Percentiles rank a stretch among this genome's conserved stretches.
These are phyloP conservation scores for Isatis lusitanica DNA, from an alignment of 441 rosid species.

Conservation along the genomic window DNA sequence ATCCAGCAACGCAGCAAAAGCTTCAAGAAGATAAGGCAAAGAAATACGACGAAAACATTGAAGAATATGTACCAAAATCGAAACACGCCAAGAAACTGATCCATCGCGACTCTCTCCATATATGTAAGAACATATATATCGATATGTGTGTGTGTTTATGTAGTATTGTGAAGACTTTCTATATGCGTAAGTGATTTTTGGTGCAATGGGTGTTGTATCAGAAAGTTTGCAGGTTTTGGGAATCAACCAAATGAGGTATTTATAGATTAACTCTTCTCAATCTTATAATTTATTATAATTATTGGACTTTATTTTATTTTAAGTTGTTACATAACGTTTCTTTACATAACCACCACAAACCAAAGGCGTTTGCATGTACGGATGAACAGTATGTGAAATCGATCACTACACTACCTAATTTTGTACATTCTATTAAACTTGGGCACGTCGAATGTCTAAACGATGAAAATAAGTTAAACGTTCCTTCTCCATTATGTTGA, in stretches of 20 bases:
- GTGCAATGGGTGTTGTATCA: no score
- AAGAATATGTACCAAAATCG: conserved; percentile 26
- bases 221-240: conserved; percentile 5
- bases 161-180: no score
- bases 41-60: conserved; percentile 15
- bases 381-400: no score
- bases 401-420: no score
- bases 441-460: no score
- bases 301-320: neutral
- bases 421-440: no score
- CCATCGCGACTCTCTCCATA: conserved; percentile 7
- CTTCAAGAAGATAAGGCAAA: conserved; percentile 40
- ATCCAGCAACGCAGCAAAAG: conserved; percentile 60
- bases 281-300: neutral
- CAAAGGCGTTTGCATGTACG: no score
- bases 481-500: no score
- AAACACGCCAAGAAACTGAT: conserved; percentile 4
- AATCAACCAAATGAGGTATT: conserved; percentile 29
- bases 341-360: no score
- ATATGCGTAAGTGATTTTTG: no score
- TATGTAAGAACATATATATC: neutral
- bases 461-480: no score
- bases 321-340: conserved; percentile 19
- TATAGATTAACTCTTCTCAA: conserved; percentile 21
- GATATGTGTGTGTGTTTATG: no score